Evolutionary conservation across 176 grass and related monocot genomes (phyloP).

Genomic region (Oryza glaberrima): DNA sequence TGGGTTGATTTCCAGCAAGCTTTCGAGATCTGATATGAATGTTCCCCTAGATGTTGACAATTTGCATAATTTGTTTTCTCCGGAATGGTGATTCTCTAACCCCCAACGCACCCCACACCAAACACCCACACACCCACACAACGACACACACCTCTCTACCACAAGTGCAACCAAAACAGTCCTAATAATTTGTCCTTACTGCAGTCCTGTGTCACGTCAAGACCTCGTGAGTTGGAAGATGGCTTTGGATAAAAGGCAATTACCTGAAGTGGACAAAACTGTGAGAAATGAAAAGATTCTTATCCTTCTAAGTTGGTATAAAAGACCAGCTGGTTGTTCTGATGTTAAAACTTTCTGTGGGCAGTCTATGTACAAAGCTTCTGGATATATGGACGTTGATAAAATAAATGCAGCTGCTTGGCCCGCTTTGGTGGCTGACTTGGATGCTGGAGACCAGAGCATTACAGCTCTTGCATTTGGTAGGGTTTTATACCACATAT

Average conservation of each 20-base stretch:
- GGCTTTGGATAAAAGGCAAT: constrained; percentile 74
- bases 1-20: constrained; percentile 87
- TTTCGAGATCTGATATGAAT: constrained; percentile 67
- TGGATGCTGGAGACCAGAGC: constrained; percentile 83
- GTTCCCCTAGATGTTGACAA: constrained; percentile 43
- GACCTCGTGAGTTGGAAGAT: constrained; percentile 97
- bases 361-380: constrained; percentile 68
- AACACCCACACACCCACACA: background rate
- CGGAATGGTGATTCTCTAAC: constrained; percentile 61
- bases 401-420: constrained; percentile 90
- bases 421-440: constrained; percentile 83
- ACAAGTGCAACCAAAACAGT: background rate
- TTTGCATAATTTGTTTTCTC: constrained; percentile 64
- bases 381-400: constrained; percentile 89
- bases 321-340: constrained; percentile 13
- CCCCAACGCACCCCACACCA: background rate
- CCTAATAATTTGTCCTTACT: constrained; percentile 32
- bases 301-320: constrained; percentile 15
- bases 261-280: constrained; percentile 83
- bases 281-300: constrained; percentile 55
- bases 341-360: constrained; percentile 21
- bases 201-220: constrained; percentile 86
- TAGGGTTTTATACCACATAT: constrained; percentile 44
- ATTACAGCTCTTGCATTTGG: constrained; percentile 94
- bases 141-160: too few species aligned